Evolutionary conservation across 257 asterid genomes (phyloP).

Genomic region (Rhazya stricta): DNA sequence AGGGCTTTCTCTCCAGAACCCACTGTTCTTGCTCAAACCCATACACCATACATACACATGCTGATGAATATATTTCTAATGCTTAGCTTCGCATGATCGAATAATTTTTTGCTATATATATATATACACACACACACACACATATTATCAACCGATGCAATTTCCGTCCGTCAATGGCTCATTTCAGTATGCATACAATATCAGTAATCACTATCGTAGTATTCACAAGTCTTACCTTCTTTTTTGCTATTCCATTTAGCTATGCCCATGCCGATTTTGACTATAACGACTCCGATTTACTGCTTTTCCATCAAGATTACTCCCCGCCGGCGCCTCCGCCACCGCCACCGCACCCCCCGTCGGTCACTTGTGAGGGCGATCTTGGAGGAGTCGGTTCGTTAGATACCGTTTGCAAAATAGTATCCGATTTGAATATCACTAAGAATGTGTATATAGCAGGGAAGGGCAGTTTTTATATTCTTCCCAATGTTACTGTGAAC

Average conservation of each 20-base stretch:
- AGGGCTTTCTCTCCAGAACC: constrained; percentile 2
- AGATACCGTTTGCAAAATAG: constrained; percentile 79
- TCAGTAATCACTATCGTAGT: background rate
- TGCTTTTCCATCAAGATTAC: constrained; percentile 80
- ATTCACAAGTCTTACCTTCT: background rate
- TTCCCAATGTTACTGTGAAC: constrained; percentile 55
- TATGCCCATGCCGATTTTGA: constrained; percentile 20
- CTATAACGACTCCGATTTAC: constrained; percentile 45
- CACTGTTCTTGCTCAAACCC: background rate
- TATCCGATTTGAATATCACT: constrained; percentile 61
- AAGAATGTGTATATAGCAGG: constrained; percentile 79
- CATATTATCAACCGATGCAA: constrained; percentile 3
- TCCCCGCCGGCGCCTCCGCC: constrained; percentile 99
- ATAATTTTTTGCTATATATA: background rate
- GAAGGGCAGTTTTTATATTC: constrained; percentile 73
- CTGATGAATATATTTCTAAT: background rate
- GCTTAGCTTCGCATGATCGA: background rate
- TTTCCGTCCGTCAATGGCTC: constrained; percentile 10
- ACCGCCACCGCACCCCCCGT: constrained; percentile 97
- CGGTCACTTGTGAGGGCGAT: constrained; percentile 77
- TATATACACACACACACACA: background rate
- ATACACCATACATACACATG: too few relatives aligned
- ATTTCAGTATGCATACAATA: background rate
- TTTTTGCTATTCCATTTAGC: background rate
- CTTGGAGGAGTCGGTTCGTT: constrained; percentile 88